Percentiles rank a stretch among this genome's conserved stretches.
These are phyloP conservation scores for Penicillium sp. DNA, from an alignment of 2,329 filamentous ascomycete species.

Conservation along the genomic window DNA sequence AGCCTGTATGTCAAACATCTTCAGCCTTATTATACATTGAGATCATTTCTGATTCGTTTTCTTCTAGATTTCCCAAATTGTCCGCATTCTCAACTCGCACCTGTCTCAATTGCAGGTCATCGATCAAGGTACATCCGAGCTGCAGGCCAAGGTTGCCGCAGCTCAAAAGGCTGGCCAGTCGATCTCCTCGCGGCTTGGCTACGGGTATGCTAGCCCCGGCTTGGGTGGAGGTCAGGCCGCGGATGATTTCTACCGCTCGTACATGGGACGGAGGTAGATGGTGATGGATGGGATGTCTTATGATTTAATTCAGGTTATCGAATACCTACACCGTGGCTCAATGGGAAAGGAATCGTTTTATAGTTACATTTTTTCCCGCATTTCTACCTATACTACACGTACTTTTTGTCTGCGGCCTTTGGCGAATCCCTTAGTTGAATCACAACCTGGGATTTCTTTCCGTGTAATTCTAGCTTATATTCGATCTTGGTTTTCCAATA, in stretches of 20 bases:
- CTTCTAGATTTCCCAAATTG: slow-evolving; percentile 82
- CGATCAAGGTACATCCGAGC: slow-evolving; percentile 75
- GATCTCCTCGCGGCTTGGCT: slow-evolving; percentile 45
- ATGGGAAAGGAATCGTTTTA: neutral
- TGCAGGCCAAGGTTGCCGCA: slow-evolving; percentile 78
- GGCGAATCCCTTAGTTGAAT: neutral
- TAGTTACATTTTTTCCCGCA: neutral
- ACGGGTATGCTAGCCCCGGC: slow-evolving; percentile 35
- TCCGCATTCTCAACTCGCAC: slow-evolving; percentile 90
- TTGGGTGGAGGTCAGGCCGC: slow-evolving; percentile 62
- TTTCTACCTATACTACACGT: neutral
- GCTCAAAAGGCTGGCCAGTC: slow-evolving; percentile 75
- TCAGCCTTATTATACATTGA: neutral
- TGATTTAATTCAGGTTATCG: neutral
- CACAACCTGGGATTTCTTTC: neutral
- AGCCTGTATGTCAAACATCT: slow-evolving; percentile 65
- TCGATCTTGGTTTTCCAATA: neutral
- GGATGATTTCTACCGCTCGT: slow-evolving; percentile 89
- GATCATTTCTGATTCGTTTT: slow-evolving; percentile 9
- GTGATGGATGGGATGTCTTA: neutral
- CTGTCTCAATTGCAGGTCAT: slow-evolving; percentile 91
- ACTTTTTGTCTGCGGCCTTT: neutral
- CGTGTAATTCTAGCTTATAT: neutral
- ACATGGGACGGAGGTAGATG: slow-evolving; percentile 68
- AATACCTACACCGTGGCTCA: neutral